Evolutionary conservation across 1,284 basidiomycete genomes (phyloP).

Genomic region (Cryptococcus maquisensis): DNA sequence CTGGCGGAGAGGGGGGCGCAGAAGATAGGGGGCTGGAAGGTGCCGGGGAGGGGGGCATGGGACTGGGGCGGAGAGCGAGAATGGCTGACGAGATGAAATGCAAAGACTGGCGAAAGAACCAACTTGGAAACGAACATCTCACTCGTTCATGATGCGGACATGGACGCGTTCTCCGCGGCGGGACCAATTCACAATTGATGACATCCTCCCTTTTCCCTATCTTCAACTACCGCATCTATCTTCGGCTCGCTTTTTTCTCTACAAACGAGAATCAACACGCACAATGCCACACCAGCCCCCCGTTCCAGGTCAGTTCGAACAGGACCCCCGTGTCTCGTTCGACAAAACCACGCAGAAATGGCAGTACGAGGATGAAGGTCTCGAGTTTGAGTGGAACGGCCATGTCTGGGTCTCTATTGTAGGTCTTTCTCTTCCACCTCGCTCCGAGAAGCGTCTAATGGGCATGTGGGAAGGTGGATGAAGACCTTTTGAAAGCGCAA

Average conservation of each 20-base stretch:
- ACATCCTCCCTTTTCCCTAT: too few relatives aligned
- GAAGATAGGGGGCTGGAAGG: not conserved
- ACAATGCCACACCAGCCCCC: constrained; percentile 34
- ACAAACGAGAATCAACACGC: too few relatives aligned
- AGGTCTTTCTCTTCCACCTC: constrained; percentile 32
- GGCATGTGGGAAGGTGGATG: constrained; percentile 60
- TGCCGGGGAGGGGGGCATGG: not conserved
- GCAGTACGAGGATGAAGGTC: constrained; percentile 82
- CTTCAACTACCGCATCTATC: too few relatives aligned
- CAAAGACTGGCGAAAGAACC: not conserved
- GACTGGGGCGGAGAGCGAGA: not conserved
- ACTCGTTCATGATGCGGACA: not conserved
- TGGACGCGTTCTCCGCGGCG: not conserved
- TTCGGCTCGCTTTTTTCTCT: too few relatives aligned
- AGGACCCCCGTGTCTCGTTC: constrained; percentile 68
- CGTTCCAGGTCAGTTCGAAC: constrained; percentile 59
- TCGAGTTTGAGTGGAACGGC: constrained; percentile 87
- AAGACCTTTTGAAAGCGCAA: constrained; percentile 74
- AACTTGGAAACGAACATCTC: not conserved
- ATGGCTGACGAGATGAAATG: not conserved
- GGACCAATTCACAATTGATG: too few relatives aligned
- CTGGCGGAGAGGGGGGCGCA: not conserved
- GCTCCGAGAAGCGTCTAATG: not conserved
- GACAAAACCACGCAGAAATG: constrained; percentile 72
- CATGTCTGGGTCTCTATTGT: constrained; percentile 78